Percentiles rank a stretch among this genome's conserved stretches.
These are phyloP conservation scores for Leccinum broughii DNA, from an alignment of 768 basidiomycete species.

Conservation along the genomic window DNA sequence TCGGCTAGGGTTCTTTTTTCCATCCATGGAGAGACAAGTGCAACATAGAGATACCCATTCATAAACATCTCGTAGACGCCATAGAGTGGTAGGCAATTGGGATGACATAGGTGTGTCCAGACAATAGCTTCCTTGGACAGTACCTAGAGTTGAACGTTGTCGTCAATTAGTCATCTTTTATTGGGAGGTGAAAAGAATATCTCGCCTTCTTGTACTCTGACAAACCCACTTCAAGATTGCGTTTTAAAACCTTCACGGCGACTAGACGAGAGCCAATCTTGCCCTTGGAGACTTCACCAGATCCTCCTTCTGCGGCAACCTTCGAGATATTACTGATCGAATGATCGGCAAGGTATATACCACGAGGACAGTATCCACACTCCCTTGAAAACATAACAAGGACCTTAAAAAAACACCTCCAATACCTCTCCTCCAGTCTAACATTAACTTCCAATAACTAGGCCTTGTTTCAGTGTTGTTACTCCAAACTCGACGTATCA, in stretches of 20 bases:
- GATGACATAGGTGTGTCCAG: constrained; percentile 37
- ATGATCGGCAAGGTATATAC: constrained; percentile 10
- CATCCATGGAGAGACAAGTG: constrained; percentile 45
- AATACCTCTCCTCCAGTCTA: constrained; percentile 19
- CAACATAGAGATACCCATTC: constrained; percentile 15
- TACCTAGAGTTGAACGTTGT: constrained; percentile 11
- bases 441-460: constrained; percentile 25
- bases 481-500: not conserved
- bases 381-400: constrained; percentile 23
- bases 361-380: constrained; percentile 20
- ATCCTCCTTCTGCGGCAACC: constrained; percentile 14
- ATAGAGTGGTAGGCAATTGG: constrained; percentile 38
- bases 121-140: constrained; percentile 34
- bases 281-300: constrained; percentile 24
- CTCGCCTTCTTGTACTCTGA: constrained; percentile 21
- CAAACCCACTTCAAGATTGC: not conserved
- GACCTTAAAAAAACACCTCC: constrained; percentile 17
- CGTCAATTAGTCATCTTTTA: not conserved
- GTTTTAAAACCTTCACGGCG: constrained; percentile 27
- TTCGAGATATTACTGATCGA: constrained; percentile 9
- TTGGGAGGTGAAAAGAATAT: not conserved
- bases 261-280: constrained; percentile 21
- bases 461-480: constrained; percentile 2
- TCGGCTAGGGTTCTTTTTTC: constrained; percentile 30
- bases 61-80: constrained; percentile 27